Percentiles rank a stretch among this genome's conserved stretches.
phyloP scores from a whole-genome alignment of 2,329 filamentous ascomycete species.

The Fusarium zealandicum region DNA sequence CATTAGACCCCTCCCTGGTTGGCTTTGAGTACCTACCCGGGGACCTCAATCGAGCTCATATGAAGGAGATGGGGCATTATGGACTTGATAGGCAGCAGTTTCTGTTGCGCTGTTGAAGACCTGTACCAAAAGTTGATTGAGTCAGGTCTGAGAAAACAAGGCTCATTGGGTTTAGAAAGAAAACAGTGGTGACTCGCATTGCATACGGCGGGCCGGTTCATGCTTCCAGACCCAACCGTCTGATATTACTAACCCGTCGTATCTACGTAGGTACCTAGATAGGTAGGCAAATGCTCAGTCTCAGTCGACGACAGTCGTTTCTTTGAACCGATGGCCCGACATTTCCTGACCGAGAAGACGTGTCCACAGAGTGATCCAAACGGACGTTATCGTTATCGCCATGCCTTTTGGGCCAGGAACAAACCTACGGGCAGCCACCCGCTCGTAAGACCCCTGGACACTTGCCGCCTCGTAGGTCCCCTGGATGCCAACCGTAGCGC shows the following conservation, averaged over 20 bases:
- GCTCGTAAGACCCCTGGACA: conserved; percentile 28
- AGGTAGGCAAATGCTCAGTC: no score
- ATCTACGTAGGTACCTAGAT: no score
- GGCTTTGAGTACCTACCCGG: conserved; percentile 3
- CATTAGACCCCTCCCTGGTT: conserved; percentile 5
- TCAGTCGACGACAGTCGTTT: no score
- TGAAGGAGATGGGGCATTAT: background rate
- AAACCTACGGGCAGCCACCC: conserved; percentile 18
- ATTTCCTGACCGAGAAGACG: background rate
- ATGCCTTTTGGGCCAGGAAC: conserved; percentile 17
- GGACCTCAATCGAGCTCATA: background rate
- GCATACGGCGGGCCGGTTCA: conserved; percentile 34
- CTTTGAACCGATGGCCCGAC: no score
- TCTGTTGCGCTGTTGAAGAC: no score
- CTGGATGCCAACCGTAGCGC: conserved; percentile 19
- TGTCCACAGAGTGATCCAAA: conserved; percentile 7
- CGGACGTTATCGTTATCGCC: conserved; percentile 6
- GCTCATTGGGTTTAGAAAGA: background rate
- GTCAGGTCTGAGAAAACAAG: background rate
- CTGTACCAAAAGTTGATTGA: no score
- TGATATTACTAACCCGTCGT: background rate
- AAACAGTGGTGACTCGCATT: conserved; percentile 34
- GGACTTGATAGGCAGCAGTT: no score
- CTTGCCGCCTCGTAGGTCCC: conserved; percentile 6
- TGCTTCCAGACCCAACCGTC: conserved; percentile 4